Evolutionary conservation across 192 early-diverging fungal species (phyloP).

Genomic region (Coemansia sp.): DNA sequence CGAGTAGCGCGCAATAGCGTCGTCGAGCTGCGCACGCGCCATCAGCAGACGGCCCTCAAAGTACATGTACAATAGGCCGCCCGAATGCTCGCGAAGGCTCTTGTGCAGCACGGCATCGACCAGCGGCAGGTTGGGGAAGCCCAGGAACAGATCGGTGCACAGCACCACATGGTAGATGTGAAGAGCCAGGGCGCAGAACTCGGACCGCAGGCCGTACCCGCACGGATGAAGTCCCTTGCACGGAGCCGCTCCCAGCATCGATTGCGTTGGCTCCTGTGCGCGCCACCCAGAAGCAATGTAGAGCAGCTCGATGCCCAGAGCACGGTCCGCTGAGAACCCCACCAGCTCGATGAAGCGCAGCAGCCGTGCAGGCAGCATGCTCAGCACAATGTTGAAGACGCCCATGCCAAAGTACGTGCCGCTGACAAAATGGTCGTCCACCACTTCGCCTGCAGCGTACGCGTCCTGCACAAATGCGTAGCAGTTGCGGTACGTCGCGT

Average conservation of each 20-base stretch:
- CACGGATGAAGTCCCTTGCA: constrained; percentile 26
- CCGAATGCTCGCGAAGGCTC: constrained; percentile 60
- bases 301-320: constrained; percentile 70
- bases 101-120: constrained; percentile 60
- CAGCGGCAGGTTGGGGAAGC: constrained; percentile 65
- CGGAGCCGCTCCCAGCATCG: constrained; percentile 28
- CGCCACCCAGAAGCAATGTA: constrained; percentile 74
- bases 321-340: constrained; percentile 77
- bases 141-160: constrained; percentile 65
- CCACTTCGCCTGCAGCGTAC: constrained; percentile 51
- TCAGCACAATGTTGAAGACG: constrained; percentile 76
- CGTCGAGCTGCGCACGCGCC: constrained; percentile 56
- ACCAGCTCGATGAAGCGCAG: constrained; percentile 80
- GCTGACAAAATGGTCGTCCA: constrained; percentile 82
- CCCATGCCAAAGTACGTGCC: constrained; percentile 79
- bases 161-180: constrained; percentile 77
- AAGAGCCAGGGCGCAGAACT: constrained; percentile 75
- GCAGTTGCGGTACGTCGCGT: constrained; percentile 64
- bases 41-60: constrained; percentile 67
- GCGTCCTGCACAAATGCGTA: constrained; percentile 59
- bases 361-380: constrained; percentile 69
- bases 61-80: constrained; percentile 72
- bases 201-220: constrained; percentile 69
- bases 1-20: constrained; percentile 63
- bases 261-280: constrained; percentile 9